Evolutionary conservation across 108 stramenopile genomes (phyloP).

Genomic region (Aurantiochytrium sp.): DNA sequence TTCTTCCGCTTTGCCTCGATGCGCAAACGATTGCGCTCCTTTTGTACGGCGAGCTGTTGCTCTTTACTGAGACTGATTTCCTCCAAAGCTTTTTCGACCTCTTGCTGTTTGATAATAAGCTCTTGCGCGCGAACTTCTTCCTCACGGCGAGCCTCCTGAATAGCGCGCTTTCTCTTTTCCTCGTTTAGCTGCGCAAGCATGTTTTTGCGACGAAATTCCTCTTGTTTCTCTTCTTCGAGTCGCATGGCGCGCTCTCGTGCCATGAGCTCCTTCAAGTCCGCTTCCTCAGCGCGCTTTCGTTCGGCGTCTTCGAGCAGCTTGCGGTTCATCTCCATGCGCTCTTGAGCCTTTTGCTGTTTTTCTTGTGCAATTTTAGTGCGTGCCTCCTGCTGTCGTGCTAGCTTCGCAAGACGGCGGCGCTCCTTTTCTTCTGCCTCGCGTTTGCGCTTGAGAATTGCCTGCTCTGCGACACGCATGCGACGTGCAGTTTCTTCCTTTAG

Average conservation of each 20-base stretch:
- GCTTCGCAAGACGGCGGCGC: not conserved
- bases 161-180: slow-evolving; percentile 26
- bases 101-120: slow-evolving; percentile 39
- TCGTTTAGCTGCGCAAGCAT: slow-evolving; percentile 26
- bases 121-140: slow-evolving; percentile 43
- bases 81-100: slow-evolving; percentile 30
- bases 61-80: not conserved
- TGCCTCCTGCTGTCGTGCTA: not conserved
- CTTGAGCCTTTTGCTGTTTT: not conserved
- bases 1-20: slow-evolving; percentile 60
- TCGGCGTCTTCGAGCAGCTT: slow-evolving; percentile 24
- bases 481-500: slow-evolving; percentile 32
- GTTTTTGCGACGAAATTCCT: slow-evolving; percentile 18
- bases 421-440: slow-evolving; percentile 21
- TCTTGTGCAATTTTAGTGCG: not conserved
- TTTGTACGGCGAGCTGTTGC: slow-evolving; percentile 22
- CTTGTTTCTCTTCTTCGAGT: not conserved
- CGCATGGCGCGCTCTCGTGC: not conserved
- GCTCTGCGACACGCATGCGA: slow-evolving; percentile 33
- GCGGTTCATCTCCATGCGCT: slow-evolving; percentile 37
- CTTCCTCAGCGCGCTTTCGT: slow-evolving; percentile 23
- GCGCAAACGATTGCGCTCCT: slow-evolving; percentile 39
- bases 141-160: slow-evolving; percentile 33
- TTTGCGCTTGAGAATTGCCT: not conserved
- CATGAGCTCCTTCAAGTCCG: not conserved